A percentile compares a stretch with the other conserved stretches of the same genome.
These are phyloP conservation scores for Halenospora varia DNA, from an alignment of 495 filamentous ascomycete genomes.

Conservation along the genomic window DNA sequence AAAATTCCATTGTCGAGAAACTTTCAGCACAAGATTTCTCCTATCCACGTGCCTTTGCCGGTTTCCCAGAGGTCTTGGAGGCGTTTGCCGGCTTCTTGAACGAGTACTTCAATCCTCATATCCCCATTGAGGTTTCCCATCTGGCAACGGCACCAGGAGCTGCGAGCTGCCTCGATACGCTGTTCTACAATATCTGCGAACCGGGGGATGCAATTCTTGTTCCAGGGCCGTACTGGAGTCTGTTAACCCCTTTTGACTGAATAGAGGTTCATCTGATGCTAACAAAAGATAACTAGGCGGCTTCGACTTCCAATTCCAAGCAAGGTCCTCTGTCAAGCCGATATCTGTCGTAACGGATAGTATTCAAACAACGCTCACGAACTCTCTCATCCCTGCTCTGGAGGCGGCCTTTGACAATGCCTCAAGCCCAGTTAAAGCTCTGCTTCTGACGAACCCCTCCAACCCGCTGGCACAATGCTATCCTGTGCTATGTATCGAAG, in stretches of 20 bases:
- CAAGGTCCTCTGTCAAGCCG: background rate
- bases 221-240: background rate
- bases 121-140: background rate
- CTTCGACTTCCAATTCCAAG: background rate
- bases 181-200: background rate
- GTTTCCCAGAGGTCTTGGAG: background rate
- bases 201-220: background rate
- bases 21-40: background rate
- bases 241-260: background rate
- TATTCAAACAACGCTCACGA: background rate
- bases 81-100: background rate
- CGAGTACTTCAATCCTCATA: background rate
- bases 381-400: background rate
- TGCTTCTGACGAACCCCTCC: background rate
- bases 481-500: background rate
- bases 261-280: background rate
- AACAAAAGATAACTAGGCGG: background rate
- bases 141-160: background rate
- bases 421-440: background rate
- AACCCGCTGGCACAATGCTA: background rate
- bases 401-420: background rate
- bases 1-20: background rate
- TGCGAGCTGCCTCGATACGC: background rate
- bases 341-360: background rate
- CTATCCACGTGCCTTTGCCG: background rate